Percentiles rank a stretch among this genome's conserved stretches.
Conservation (phyloP, 305 asterid genomes). For the Salvia sclarea region DNA sequence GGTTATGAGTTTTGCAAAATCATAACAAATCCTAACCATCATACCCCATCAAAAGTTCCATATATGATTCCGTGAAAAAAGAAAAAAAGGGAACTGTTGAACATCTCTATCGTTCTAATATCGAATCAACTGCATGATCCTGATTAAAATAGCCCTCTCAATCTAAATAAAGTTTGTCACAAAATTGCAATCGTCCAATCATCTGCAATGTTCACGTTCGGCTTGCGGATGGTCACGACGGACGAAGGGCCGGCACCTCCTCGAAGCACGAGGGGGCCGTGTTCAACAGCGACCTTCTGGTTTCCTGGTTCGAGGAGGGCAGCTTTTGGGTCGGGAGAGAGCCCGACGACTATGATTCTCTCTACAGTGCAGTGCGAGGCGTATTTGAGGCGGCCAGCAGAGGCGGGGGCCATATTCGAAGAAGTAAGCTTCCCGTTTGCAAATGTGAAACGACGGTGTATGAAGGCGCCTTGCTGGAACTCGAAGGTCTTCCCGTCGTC, state of each 20-base stretch:
- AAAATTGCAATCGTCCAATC: conserved; percentile 77
- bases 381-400: conserved; percentile 40
- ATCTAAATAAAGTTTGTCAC: conserved; percentile 39
- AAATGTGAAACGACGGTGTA: conserved; percentile 77
- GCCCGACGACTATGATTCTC: conserved; percentile 75
- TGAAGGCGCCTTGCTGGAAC: conserved; percentile 69
- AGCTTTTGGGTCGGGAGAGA: conserved; percentile 49
- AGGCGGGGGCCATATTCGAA: conserved; percentile 45
- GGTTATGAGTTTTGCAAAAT: too few species aligned
- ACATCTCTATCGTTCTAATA: conserved; percentile 17
- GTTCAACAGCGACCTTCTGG: conserved; percentile 55
- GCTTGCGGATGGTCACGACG: conserved; percentile 80
- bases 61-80: neutral
- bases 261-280: conserved; percentile 64
- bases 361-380: conserved; percentile 63
- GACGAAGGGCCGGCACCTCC: conserved; percentile 45
- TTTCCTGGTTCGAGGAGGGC: conserved; percentile 68
- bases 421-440: conserved; percentile 68
- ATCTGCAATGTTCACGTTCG: conserved; percentile 61
- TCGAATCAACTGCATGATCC: conserved; percentile 21
- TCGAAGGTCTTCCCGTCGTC: conserved; percentile 97
- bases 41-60: neutral
- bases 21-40: neutral
- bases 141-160: neutral
- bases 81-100: neutral